These are phyloP conservation scores for Geranium rotundifolium DNA, from an alignment of 345 rosid species.

Conservation along the genomic window DNA sequence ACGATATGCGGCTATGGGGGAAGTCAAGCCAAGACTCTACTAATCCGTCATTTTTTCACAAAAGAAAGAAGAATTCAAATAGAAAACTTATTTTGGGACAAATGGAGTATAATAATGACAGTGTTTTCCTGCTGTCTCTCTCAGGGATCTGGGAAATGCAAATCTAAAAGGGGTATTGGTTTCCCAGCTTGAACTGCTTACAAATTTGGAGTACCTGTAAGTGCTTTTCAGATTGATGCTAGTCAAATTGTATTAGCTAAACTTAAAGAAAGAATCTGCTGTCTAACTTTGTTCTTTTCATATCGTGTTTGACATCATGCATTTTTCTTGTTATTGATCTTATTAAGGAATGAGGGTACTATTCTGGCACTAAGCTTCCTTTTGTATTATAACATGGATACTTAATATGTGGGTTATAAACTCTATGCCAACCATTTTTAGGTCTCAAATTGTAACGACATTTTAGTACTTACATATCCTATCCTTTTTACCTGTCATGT, in stretches of 20 bases:
- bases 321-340: background rate
- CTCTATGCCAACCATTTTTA: too few species aligned
- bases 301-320: constrained; percentile 1
- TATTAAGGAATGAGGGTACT: background rate
- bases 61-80: too few species aligned
- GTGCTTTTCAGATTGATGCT: constrained; percentile 12
- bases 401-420: too few species aligned
- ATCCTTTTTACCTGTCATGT: too few species aligned
- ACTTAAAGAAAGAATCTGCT: background rate
- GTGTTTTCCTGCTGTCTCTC: background rate
- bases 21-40: too few species aligned
- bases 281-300: constrained; percentile 9
- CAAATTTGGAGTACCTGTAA: constrained; percentile 72
- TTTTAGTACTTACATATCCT: too few species aligned
- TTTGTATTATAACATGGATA: background rate
- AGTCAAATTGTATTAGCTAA: background rate
- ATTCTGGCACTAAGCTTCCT: background rate
- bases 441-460: too few species aligned
- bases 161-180: constrained; percentile 52
- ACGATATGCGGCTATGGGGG: too few species aligned
- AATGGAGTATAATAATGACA: constrained; percentile 2
- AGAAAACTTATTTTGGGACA: too few species aligned
- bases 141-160: constrained; percentile 59
- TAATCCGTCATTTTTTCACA: too few species aligned
- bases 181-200: constrained; percentile 51